Evolutionary conservation across 768 basidiomycete species (phyloP).

Genomic region (Russula emetica): DNA sequence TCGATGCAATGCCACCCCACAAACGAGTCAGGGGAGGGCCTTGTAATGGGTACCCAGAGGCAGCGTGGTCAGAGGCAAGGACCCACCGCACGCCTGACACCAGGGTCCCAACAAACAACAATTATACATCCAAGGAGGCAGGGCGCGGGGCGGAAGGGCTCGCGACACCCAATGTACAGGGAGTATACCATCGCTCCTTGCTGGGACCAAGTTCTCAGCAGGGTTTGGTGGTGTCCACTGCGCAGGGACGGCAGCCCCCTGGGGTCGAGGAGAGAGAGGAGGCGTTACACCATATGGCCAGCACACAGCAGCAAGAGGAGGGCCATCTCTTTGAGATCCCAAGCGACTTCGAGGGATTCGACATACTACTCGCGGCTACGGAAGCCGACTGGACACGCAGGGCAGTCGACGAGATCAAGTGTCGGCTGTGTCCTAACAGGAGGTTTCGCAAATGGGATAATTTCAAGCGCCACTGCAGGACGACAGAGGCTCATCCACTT

Average conservation of each 20-base stretch:
- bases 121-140: not conserved
- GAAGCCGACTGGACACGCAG: not conserved
- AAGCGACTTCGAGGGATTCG: not conserved
- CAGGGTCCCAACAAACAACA: not conserved
- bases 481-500: not conserved
- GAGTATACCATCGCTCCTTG: not conserved
- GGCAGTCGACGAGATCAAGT: not conserved
- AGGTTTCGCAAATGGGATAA: not conserved
- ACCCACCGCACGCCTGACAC: not conserved
- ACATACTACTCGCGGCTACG: not conserved
- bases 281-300: not conserved
- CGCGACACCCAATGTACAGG: not conserved
- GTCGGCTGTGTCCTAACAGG: not conserved
- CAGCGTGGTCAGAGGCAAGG: not conserved
- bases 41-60: no score
- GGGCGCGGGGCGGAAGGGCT: conserved; percentile 13
- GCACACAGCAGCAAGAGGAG: not conserved
- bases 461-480: conserved; percentile 5
- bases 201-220: conserved; percentile 8
- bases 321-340: not conserved
- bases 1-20: no score
- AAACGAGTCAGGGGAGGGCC: no score
- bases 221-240: not conserved
- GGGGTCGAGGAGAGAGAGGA: conserved; percentile 7
- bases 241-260: no score